A percentile compares a stretch with the other conserved stretches of the same genome.
Conservation (phyloP, 1,284 basidiomycete genomes). For the Ustilago bromivora region DNA sequence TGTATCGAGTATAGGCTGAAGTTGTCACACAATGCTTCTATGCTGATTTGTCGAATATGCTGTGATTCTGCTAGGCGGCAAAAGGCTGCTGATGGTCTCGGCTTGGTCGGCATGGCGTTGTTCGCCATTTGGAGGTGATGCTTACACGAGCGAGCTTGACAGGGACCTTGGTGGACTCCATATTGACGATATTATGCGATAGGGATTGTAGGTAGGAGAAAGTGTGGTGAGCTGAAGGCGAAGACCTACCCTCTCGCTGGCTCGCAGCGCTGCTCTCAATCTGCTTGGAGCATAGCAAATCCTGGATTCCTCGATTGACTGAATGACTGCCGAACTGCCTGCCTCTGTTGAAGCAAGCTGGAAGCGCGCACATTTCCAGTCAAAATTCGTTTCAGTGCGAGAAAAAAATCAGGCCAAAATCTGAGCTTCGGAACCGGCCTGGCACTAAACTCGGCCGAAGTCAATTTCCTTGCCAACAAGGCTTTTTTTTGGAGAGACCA, state of each 20-base stretch:
- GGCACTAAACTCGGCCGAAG: background rate
- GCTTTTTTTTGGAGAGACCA: too few species aligned
- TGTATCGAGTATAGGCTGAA: background rate
- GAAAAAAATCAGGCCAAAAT: background rate
- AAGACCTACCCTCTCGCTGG: conserved; percentile 7
- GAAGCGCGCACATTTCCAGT: background rate
- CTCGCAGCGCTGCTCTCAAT: background rate
- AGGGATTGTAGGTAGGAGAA: conserved; percentile 33
- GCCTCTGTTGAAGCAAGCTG: background rate
- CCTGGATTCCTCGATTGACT: background rate
- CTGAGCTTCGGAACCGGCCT: background rate
- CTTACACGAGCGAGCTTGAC: conserved; percentile 60
- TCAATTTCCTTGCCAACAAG: background rate
- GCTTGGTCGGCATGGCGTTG: background rate
- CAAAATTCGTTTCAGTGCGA: background rate
- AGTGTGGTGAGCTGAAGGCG: conserved; percentile 25
- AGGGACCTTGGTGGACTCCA: conserved; percentile 59
- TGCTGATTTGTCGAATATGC: background rate
- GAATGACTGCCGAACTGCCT: background rate
- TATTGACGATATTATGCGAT: conserved; percentile 53
- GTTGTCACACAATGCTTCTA: conserved; percentile 3
- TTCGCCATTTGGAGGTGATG: conserved; percentile 24
- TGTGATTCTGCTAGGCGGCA: conserved; percentile 3
- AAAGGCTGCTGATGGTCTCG: conserved; percentile 3
- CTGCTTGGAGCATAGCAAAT: background rate